Conservation (phyloP, 2,329 filamentous ascomycete species). For the Cladosporium cucumerinum region DNA sequence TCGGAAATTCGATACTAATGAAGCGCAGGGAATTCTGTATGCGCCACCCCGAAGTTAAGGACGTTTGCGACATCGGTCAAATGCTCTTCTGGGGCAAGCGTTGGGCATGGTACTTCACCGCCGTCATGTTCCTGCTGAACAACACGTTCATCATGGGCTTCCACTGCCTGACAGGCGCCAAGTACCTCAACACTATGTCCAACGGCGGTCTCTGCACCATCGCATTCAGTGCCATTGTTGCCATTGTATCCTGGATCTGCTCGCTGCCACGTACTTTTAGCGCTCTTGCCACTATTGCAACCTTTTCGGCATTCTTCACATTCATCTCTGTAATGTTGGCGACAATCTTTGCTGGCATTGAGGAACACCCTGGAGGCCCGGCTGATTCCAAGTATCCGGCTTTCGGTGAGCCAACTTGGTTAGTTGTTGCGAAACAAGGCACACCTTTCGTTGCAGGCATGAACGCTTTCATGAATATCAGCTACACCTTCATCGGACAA, state of each 20-base stretch:
- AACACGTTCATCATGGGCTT: conserved; percentile 85
- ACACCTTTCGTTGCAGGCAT: conserved; percentile 80
- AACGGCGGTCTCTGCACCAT: conserved; percentile 69
- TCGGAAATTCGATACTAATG: conserved; percentile 29
- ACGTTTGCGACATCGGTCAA: conserved; percentile 94
- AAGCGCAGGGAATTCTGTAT: conserved; percentile 81
- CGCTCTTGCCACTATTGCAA: conserved; percentile 74
- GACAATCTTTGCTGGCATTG: conserved; percentile 74
- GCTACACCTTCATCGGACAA: conserved; percentile 93
- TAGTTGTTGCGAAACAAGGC: conserved; percentile 62
- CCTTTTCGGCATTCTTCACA: conserved; percentile 78
- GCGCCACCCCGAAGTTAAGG: conserved; percentile 82
- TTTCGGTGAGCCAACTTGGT: conserved; percentile 63
- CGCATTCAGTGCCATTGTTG: conserved; percentile 70
- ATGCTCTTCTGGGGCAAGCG: conserved; percentile 85
- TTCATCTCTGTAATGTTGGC: conserved; percentile 85
- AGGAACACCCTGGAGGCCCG: conserved; percentile 67
- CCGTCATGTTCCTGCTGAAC: conserved; percentile 88
- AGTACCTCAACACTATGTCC: conserved; percentile 88
- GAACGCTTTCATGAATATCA: conserved; percentile 91
- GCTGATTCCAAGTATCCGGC: conserved; percentile 54
- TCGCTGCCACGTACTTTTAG: conserved; percentile 84
- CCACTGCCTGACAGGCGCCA: conserved; percentile 78
- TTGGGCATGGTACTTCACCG: conserved; percentile 66
- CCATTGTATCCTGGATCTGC: conserved; percentile 70